These are phyloP conservation scores for Prunus salicina DNA, from an alignment of 306 rosid genomes.

Conservation along the genomic window DNA sequence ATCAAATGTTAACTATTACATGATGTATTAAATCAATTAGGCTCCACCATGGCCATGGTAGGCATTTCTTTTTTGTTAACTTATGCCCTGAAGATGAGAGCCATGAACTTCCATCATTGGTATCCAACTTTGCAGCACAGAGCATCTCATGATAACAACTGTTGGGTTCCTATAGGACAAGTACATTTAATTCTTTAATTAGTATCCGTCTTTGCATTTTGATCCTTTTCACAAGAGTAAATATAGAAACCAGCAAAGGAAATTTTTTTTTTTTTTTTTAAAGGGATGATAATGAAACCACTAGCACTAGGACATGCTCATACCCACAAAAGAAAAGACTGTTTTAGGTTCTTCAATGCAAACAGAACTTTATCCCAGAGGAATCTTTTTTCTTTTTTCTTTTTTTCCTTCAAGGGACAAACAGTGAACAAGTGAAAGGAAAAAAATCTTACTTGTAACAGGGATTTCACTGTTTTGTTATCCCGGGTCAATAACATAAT, in stretches of 20 bases:
- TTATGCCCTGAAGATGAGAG: slow-evolving; percentile 1
- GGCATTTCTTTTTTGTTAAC: background rate
- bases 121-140: slow-evolving; percentile 19
- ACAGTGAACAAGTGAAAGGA: slow-evolving; percentile 1
- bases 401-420: background rate
- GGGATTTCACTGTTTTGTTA: too few relatives aligned
- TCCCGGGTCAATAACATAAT: too few relatives aligned
- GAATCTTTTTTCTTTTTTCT: background rate
- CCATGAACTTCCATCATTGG: slow-evolving; percentile 28
- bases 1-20: background rate
- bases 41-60: background rate
- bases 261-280: background rate
- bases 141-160: slow-evolving; percentile 17
- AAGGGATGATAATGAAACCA: background rate
- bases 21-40: background rate
- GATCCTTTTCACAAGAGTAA: background rate
- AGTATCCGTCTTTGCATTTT: slow-evolving; percentile 4
- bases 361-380: background rate
- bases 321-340: background rate
- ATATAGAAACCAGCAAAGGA: slow-evolving; percentile 3
- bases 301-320: background rate
- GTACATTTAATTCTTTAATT: slow-evolving; percentile 13
- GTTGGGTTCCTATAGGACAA: slow-evolving; percentile 5
- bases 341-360: background rate
- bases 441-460: too few relatives aligned